Conservation (phyloP, 495 filamentous ascomycete species). For the Neurospora tetraspora region DNA sequence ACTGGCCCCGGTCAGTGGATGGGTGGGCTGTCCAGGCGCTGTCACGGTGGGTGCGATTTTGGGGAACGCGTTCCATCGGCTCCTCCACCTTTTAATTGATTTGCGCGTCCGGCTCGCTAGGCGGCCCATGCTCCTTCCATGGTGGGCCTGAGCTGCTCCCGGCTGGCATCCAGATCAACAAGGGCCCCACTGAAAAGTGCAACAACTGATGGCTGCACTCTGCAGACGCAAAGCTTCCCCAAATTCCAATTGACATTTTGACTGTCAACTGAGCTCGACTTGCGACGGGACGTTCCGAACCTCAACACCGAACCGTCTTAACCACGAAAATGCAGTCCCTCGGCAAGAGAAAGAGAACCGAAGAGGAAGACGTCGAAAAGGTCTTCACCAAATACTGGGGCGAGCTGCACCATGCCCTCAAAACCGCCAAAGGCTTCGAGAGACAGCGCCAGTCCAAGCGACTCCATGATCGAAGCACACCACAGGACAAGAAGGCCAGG, state of each 20-base stretch:
- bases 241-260: not conserved
- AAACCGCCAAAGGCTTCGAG: constrained; percentile 77
- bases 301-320: not conserved
- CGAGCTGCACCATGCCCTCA: constrained; percentile 57
- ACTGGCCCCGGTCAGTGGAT: not conserved
- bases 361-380: constrained; percentile 32
- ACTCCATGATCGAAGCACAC: constrained; percentile 51
- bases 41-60: not conserved
- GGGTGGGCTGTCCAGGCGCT: not conserved
- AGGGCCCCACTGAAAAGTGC: not conserved
- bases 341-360: constrained; percentile 35
- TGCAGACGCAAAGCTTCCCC: not conserved
- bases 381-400: constrained; percentile 50
- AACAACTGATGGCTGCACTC: not conserved
- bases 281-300: not conserved
- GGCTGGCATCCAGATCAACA: not conserved
- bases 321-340: constrained; percentile 22
- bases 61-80: not conserved
- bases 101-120: not conserved
- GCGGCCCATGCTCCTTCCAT: not conserved
- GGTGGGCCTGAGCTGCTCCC: not conserved
- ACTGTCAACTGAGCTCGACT: not conserved
- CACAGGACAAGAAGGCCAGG: constrained; percentile 41
- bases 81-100: not conserved
- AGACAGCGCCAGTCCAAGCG: constrained; percentile 76